phyloP scores from a whole-genome alignment of 2,329 filamentous ascomycete genomes.

The Colletotrichum horii region DNA sequence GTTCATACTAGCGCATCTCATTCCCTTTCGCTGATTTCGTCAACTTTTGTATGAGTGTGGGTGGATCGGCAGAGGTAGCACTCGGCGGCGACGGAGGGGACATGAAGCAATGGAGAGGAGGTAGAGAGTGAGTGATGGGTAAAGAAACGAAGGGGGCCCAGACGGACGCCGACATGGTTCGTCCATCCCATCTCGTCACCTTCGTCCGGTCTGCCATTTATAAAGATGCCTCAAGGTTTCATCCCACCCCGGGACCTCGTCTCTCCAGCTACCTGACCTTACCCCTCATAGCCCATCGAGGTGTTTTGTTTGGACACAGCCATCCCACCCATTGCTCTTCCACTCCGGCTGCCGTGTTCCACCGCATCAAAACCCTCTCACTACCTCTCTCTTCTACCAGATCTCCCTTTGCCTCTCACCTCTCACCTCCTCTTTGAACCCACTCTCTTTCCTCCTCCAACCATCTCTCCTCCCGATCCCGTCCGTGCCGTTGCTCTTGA shows the following conservation, averaged over 20 bases:
- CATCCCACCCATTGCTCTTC: not conserved
- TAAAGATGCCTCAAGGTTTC: not conserved
- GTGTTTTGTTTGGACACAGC: not conserved
- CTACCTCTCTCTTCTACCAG: not conserved
- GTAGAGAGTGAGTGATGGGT: not conserved
- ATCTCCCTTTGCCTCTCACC: not conserved
- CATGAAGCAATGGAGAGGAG: not conserved
- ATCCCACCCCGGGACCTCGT: not conserved
- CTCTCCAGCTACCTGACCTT: not conserved
- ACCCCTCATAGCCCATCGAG: not conserved
- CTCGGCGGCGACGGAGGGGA: constrained; percentile 10
- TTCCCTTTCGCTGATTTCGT: not conserved
- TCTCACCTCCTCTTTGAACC: not conserved
- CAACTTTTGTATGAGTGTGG: constrained; percentile 4
- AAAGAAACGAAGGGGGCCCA: not conserved
- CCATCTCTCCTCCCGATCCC: not conserved
- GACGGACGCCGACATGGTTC: constrained; percentile 2
- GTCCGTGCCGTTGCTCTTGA: not conserved
- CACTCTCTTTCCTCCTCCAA: not conserved
- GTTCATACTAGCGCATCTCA: not conserved
- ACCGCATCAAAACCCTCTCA: not conserved
- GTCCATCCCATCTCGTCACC: not conserved
- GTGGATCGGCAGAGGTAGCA: constrained; percentile 15
- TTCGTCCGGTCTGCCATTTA: not conserved
- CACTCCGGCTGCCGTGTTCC: not conserved